These are phyloP conservation scores for Lumnitzera racemosa DNA, from an alignment of 345 rosid species.

Conservation along the genomic window DNA sequence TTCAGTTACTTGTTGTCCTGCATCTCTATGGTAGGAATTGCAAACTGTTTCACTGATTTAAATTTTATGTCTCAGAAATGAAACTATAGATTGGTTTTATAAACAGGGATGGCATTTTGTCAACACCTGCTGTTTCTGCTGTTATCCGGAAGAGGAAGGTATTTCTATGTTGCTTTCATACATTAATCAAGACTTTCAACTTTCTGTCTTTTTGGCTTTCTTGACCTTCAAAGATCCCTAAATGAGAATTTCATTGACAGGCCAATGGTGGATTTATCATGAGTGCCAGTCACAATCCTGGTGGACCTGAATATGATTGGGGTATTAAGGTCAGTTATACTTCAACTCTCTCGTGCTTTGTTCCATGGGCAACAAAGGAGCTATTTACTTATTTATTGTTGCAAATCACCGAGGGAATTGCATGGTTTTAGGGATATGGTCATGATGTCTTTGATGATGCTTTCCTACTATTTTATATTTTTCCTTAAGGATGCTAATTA, in stretches of 20 bases:
- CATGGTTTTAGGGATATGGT: no score
- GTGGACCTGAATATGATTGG: constrained; percentile 97
- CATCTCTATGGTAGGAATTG: no score
- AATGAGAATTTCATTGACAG: constrained; percentile 20
- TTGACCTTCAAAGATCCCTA: background rate
- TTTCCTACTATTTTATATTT: no score
- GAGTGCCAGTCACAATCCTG: constrained; percentile 98
- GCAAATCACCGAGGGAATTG: no score
- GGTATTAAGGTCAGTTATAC: constrained; percentile 71
- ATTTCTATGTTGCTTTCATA: constrained; percentile 9
- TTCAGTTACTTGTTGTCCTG: no score
- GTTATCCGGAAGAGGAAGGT: constrained; percentile 83
- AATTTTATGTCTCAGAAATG: no score
- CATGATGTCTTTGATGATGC: no score
- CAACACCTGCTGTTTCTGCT: constrained; percentile 93
- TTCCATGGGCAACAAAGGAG: no score
- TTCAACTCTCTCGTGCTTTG: constrained; percentile 1
- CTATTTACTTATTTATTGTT: no score
- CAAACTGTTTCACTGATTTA: no score
- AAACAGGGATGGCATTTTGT: constrained; percentile 76
- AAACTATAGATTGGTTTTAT: no score
- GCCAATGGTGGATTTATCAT: constrained; percentile 96
- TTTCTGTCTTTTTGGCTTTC: constrained; percentile 1
- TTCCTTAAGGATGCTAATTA: no score
- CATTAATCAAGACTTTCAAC: constrained; percentile 3